These are phyloP conservation scores for Saccharomycopsis capsularis DNA, from an alignment of 805 yeast species.

Conservation along the genomic window DNA sequence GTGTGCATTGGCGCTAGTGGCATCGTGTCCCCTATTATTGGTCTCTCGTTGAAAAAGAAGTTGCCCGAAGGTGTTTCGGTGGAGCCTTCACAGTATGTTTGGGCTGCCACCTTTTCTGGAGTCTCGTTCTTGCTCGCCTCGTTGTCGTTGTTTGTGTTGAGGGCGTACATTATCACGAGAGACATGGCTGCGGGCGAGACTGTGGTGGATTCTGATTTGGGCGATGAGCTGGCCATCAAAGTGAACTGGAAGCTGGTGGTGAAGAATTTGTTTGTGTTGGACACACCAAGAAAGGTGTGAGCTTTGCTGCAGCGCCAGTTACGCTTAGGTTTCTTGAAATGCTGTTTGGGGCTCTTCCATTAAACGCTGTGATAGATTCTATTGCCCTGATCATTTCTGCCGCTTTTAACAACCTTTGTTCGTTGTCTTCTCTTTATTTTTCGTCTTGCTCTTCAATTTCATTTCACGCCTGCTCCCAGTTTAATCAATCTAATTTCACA, in stretches of 20 bases:
- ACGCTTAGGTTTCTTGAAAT: too few species aligned
- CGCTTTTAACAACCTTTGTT: too few species aligned
- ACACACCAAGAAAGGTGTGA: conserved; percentile 1
- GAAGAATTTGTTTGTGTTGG: not conserved
- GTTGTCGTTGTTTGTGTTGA: conserved; percentile 34
- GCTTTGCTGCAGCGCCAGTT: too few species aligned
- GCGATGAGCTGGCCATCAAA: conserved; percentile 19
- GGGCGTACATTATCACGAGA: conserved; percentile 53
- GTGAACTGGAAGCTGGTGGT: not conserved
- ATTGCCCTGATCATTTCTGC: too few species aligned
- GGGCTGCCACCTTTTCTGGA: conserved; percentile 57
- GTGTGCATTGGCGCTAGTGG: conserved; percentile 42
- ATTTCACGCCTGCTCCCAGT: too few species aligned
- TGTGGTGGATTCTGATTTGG: conserved; percentile 26
- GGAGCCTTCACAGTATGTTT: conserved; percentile 33
- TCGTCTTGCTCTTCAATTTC: too few species aligned
- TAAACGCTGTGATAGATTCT: too few species aligned
- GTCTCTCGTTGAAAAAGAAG: conserved; percentile 39
- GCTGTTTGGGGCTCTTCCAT: too few species aligned
- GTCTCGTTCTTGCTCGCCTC: conserved; percentile 44
- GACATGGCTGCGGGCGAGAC: conserved; percentile 31
- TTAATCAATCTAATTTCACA: too few species aligned
- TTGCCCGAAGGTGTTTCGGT: conserved; percentile 4
- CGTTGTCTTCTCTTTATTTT: too few species aligned
- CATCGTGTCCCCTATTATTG: conserved; percentile 54